Evolutionary conservation across 2,329 filamentous ascomycete genomes (phyloP), one percentile per base, ranked within the genome.

Genomic region (Cladorrhinum sp.): DNA sequence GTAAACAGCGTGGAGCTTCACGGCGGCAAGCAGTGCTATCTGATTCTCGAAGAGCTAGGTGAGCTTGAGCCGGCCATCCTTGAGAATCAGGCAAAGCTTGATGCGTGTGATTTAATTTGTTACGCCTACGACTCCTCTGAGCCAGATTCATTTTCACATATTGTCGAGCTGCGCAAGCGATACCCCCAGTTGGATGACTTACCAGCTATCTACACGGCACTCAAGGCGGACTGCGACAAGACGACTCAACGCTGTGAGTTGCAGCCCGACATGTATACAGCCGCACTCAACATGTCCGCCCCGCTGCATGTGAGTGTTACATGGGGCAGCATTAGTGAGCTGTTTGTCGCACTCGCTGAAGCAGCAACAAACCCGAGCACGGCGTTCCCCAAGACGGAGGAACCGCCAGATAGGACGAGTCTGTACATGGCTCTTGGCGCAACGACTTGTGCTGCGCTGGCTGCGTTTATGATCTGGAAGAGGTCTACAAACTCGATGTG

Each of bases 101-200:
- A 96, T 69, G 88, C 92, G 5, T 98, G 93, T 75, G 95, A 99
- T 74, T 82, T 99, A 23, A 84, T 99, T 50, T 96, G 93, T 75
- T 98, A 96, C 75, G 88, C 92, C 0, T 99, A 98, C 76, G 95
- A 99, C 77, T 98, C 93, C 1, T 96, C 92, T 1, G 93, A 99
- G 64, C 93, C 95, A 0, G 93, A 98, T 74, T 96, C 92, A 3
- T 99, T 99, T 74, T 87, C 90, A 1, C 93, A 98, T 71, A 92
- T 99, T 57, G 90, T 93, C 38, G 84, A 90, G 18, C 80, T 97
- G 53, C 87, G 93, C 49, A 83, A 85, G 58, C 90, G 88, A 68
- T 90, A 93, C 67, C 87, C 92, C 0, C 89, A 95, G 58, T 83
- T 99, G 2, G 90, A 96, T 72, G 87, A 91, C n/a, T 79, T 99